Percentiles rank a stretch among this genome's conserved stretches.
Conservation (phyloP, 495 filamentous ascomycete species). For the Penicillium taxi region DNA sequence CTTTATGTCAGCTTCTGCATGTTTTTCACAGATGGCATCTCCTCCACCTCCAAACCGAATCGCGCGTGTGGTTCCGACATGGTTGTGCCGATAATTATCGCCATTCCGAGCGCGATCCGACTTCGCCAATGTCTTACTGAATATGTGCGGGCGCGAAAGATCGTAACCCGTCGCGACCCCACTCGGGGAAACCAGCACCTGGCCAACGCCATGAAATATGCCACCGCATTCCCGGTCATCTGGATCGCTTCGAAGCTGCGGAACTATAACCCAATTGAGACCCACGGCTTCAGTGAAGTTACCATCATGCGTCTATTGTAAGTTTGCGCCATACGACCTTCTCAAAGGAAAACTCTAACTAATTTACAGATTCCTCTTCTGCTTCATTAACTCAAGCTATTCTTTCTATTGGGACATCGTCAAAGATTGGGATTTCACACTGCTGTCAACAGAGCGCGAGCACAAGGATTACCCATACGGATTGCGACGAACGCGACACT, state of each 20-base stretch:
- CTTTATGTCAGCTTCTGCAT: slow-evolving; percentile 84
- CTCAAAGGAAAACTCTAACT: too few species aligned
- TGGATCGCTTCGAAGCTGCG: slow-evolving; percentile 66
- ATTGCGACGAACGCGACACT: slow-evolving; percentile 62
- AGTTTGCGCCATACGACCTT: too few species aligned
- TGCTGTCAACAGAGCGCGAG: slow-evolving; percentile 52
- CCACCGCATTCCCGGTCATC: slow-evolving; percentile 86
- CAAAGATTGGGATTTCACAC: slow-evolving; percentile 90
- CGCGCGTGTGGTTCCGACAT: slow-evolving; percentile 68
- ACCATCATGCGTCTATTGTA: slow-evolving; percentile 52
- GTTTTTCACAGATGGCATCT: slow-evolving; percentile 62
- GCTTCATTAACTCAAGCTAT: slow-evolving; percentile 75
- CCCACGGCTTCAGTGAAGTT: slow-evolving; percentile 48
- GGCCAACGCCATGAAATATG: slow-evolving; percentile 89
- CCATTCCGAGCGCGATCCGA: slow-evolving; percentile 74
- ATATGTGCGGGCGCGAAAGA: slow-evolving; percentile 60
- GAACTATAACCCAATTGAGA: slow-evolving; percentile 49
- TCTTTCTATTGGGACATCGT: slow-evolving; percentile 98
- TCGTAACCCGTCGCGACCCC: slow-evolving; percentile 28
- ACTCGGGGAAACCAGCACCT: slow-evolving; percentile 77
- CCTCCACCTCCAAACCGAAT: slow-evolving; percentile 72
- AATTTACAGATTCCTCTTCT: slow-evolving; percentile 46
- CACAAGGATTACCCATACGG: slow-evolving; percentile 65
- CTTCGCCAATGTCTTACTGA: slow-evolving; percentile 89
- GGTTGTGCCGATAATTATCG: slow-evolving; percentile 71